Base-by-base conservation (phyloP, 306 rosid species). In the Albizia julibrissin region DNA sequence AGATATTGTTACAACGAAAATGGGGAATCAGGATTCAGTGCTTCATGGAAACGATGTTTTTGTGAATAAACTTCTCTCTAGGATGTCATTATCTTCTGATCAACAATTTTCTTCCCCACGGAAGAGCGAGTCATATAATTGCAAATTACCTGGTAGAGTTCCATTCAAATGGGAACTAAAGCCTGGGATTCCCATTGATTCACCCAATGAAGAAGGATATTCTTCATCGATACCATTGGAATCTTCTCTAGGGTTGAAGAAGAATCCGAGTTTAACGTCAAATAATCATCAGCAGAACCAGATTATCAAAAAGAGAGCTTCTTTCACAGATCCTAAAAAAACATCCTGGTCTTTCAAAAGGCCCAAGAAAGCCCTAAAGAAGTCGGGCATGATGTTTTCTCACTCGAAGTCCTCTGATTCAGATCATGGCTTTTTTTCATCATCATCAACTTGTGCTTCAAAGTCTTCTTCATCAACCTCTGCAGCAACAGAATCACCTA, bases 111-210 rank as follows among this genome's bases (percentile, higher is more conserved):
- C 75, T 19, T n/a, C 58, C 6, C 24, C 47, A 2, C 73, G 43
- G 14, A 16, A 7, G 8, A 59, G 10, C 26, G 73, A 40, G 34
- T 1, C 37, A 15, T 61, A 72, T 66, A 37, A 5, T 27, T 62
- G 71, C 37, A 43, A 58, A 18, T 6, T 46, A 5, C 26, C 72
- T 13, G 64, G 74, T 72, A 27, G 1, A 11, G 37, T 83, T 72
- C 82, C 86, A 72, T 83, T 83, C 83, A 21, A 1, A 37, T 83
- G 86, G 86, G 86, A 83, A 72, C 37, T 78, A 8, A 21, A 71
- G 3, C 86, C 86, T 39, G 86, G 82, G 33, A 34, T 44, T 12
- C 85, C 78, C 13, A 76, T 59, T 70, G 29, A 54, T 22, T 22
- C 67, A 33, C 52, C 82, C 22, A 27, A 64, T 13, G 69, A 64